Evolutionary conservation across 2,329 filamentous ascomycete species (phyloP).

Genomic region (Beauveria varroae): DNA sequence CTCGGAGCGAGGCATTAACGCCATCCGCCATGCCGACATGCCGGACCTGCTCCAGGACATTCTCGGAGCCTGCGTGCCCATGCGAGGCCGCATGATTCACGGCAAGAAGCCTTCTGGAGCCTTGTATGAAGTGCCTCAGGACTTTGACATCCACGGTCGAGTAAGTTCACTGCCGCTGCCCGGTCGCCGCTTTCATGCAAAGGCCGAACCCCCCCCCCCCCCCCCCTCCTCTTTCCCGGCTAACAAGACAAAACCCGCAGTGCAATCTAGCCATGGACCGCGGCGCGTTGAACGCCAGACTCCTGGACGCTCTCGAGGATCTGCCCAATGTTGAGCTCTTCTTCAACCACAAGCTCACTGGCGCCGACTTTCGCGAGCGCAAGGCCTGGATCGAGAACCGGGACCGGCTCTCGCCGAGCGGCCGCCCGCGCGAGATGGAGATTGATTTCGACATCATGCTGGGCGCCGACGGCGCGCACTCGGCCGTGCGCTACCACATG

Average conservation of each 20-base stretch:
- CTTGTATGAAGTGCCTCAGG: slow-evolving; percentile 74
- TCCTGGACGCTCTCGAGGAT: slow-evolving; percentile 75
- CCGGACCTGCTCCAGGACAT: slow-evolving; percentile 65
- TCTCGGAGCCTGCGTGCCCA: slow-evolving; percentile 74
- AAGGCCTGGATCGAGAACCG: slow-evolving; percentile 80
- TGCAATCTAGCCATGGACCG: slow-evolving; percentile 82
- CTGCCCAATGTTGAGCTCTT: slow-evolving; percentile 86
- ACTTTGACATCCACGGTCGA: slow-evolving; percentile 82
- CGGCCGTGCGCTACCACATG: slow-evolving; percentile 79
- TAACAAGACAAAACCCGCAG: slow-evolving; percentile 33
- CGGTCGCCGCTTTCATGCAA: neutral
- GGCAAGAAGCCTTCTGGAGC: slow-evolving; percentile 55
- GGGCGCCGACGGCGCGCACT: slow-evolving; percentile 92
- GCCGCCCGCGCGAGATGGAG: slow-evolving; percentile 64
- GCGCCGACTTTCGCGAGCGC: slow-evolving; percentile 71
- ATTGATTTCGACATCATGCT: slow-evolving; percentile 88
- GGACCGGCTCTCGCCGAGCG: slow-evolving; percentile 25
- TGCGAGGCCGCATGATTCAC: slow-evolving; percentile 97
- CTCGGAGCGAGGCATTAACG: slow-evolving; percentile 88
- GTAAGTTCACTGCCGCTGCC: slow-evolving; percentile 39
- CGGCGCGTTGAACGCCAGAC: slow-evolving; percentile 69
- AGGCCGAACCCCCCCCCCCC: neutral
- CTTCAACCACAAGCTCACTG: slow-evolving; percentile 90
- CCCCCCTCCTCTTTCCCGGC: neutral
- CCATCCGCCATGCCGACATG: slow-evolving; percentile 64